Evolutionary conservation across 164 flowering plant species (phyloP).

Genomic region (Chloranthus sessilifolius): DNA sequence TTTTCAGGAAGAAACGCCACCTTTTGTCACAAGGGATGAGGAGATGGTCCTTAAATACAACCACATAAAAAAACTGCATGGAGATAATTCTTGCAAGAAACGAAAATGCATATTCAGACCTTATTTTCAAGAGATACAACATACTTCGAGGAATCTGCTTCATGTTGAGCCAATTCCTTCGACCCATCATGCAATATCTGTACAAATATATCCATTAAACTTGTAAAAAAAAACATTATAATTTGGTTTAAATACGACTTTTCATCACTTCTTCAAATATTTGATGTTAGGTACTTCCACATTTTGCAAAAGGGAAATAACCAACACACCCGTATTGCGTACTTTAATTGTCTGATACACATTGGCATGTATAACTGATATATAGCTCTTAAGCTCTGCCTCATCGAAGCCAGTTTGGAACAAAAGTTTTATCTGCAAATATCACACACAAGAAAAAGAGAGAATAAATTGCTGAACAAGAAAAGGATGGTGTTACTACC

Average conservation of each 20-base stretch:
- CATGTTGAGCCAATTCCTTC: constrained; percentile 81
- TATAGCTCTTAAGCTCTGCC: constrained; percentile 79
- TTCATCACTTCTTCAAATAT: constrained; percentile 2
- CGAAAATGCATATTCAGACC: constrained; percentile 39
- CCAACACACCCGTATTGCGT: constrained; percentile 91
- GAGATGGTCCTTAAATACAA: neutral
- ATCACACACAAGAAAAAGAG: constrained; percentile 7
- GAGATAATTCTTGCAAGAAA: neutral
- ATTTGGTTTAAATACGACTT: too few species aligned
- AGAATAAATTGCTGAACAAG: too few species aligned
- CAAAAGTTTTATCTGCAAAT: constrained; percentile 86
- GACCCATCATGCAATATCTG: constrained; percentile 90
- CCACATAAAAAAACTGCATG: neutral
- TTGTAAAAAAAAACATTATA: neutral
- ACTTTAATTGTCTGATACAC: constrained; percentile 99
- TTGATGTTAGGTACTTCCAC: constrained; percentile 15
- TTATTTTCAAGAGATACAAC: constrained; percentile 63
- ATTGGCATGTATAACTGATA: constrained; percentile 88
- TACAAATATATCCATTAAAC: constrained; percentile 9
- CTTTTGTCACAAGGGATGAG: neutral
- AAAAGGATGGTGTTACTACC: too few species aligned
- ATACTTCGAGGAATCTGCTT: constrained; percentile 56
- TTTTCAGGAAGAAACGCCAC: too few species aligned
- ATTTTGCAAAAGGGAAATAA: constrained; percentile 51
- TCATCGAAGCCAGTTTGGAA: constrained; percentile 98